A percentile compares a stretch with the other conserved stretches of the same genome.
phyloP scores from a whole-genome alignment of 768 basidiomycete species.

The Suillus weaverae region DNA sequence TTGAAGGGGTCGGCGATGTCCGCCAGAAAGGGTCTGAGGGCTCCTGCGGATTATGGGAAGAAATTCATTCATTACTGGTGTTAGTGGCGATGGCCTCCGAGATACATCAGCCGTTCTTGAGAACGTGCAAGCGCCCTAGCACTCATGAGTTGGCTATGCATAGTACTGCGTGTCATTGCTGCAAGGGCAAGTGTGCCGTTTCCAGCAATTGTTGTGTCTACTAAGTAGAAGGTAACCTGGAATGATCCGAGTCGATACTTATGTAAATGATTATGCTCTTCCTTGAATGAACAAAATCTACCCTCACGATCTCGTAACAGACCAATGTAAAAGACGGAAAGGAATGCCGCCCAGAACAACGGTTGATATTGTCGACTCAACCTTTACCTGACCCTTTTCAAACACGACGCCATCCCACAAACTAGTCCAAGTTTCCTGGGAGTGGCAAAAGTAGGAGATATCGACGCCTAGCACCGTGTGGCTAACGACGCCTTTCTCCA shows the following conservation, averaged over 20 bases:
- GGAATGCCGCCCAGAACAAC: background rate
- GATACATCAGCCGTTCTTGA: background rate
- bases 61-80: background rate
- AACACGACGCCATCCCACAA: conserved; percentile 15
- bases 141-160: background rate
- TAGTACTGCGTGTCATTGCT: background rate
- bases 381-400: conserved; percentile 2
- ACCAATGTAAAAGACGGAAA: background rate
- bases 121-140: background rate
- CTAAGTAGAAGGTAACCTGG: background rate
- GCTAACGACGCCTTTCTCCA: conserved; percentile 6
- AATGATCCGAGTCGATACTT: background rate
- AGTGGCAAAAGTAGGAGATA: conserved; percentile 17
- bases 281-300: background rate
- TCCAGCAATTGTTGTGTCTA: background rate
- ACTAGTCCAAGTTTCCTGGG: conserved; percentile 14
- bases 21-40: background rate
- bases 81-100: background rate
- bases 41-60: background rate
- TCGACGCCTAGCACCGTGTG: conserved; percentile 11
- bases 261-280: background rate
- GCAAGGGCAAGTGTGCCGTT: background rate
- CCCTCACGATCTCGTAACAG: background rate
- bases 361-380: background rate
- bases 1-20: background rate